These are phyloP conservation scores for Lophium mytilinum DNA, from an alignment of 495 filamentous ascomycete genomes.

Conservation along the genomic window DNA sequence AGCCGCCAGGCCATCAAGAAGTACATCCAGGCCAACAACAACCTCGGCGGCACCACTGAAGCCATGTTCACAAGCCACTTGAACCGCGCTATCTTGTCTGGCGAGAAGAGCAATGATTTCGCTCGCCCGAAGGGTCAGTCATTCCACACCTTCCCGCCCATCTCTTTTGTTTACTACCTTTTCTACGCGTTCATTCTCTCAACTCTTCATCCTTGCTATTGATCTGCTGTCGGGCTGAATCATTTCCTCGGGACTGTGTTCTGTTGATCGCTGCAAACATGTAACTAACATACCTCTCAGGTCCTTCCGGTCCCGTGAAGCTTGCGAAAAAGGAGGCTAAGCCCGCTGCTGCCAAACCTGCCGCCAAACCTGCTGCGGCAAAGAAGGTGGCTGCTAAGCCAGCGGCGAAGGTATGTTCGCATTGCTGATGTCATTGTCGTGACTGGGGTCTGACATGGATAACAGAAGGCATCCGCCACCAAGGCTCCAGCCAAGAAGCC, in stretches of 20 bases:
- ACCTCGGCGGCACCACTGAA: constrained; percentile 57
- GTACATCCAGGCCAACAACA: constrained; percentile 95
- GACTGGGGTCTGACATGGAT: no score
- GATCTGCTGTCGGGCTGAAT: neutral
- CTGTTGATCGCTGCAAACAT: neutral
- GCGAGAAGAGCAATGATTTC: constrained; percentile 86
- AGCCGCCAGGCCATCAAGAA: constrained; percentile 97
- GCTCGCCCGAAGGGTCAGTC: constrained; percentile 88
- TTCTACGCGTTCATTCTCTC: constrained; percentile 1
- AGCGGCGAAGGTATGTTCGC: constrained; percentile 35
- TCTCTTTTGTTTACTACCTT: constrained; percentile 5
- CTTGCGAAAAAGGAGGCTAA: constrained; percentile 71
- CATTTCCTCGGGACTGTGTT: neutral
- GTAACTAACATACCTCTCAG: constrained; percentile 46
- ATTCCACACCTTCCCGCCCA: neutral
- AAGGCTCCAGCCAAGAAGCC: constrained; percentile 53
- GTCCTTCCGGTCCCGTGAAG: constrained; percentile 91
- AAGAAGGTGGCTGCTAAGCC: constrained; percentile 44
- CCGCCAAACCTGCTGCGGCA: constrained; percentile 23
- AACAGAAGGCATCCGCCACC: constrained; percentile 10
- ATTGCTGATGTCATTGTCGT: neutral
- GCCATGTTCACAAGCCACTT: constrained; percentile 81
- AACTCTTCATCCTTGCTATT: neutral
- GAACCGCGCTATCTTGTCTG: constrained; percentile 83
- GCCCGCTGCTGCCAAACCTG: constrained; percentile 17